Evolutionary conservation across 495 filamentous ascomycete genomes (phyloP).

Genomic region (Aspergillus biplanus): DNA sequence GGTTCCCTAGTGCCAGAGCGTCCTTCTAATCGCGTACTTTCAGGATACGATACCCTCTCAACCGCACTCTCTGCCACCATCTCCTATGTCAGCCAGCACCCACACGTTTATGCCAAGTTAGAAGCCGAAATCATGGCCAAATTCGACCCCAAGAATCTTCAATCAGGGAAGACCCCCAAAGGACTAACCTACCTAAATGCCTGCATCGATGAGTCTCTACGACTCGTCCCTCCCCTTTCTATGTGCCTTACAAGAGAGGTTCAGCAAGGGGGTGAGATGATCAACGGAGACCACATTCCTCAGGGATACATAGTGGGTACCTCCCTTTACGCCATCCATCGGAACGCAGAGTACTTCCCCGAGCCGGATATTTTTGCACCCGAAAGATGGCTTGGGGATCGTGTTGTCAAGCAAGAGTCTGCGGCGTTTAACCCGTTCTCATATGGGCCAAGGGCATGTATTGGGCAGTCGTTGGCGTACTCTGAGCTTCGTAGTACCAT

Average conservation of each 20-base stretch:
- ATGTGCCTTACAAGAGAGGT: neutral
- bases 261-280: neutral
- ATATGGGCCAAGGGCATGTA: constrained; percentile 58
- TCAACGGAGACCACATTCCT: constrained; percentile 56
- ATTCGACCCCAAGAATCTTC: neutral
- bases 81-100: neutral
- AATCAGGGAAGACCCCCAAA: neutral
- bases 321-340: constrained; percentile 58
- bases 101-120: neutral
- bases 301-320: constrained; percentile 57
- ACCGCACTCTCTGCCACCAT: neutral
- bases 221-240: neutral
- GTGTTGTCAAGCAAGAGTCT: constrained; percentile 28
- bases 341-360: constrained; percentile 57
- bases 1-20: neutral
- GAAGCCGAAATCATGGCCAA: neutral
- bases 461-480: constrained; percentile 60
- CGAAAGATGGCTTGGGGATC: constrained; percentile 54
- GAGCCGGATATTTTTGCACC: constrained; percentile 54
- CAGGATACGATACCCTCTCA: neutral
- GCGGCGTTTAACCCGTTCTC: constrained; percentile 60
- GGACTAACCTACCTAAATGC: neutral
- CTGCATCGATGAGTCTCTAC: neutral
- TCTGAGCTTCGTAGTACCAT: constrained; percentile 44
- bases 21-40: neutral